These are phyloP conservation scores for Drechslerella dactyloides DNA, from an alignment of 2,329 filamentous ascomycete species.

Conservation along the genomic window DNA sequence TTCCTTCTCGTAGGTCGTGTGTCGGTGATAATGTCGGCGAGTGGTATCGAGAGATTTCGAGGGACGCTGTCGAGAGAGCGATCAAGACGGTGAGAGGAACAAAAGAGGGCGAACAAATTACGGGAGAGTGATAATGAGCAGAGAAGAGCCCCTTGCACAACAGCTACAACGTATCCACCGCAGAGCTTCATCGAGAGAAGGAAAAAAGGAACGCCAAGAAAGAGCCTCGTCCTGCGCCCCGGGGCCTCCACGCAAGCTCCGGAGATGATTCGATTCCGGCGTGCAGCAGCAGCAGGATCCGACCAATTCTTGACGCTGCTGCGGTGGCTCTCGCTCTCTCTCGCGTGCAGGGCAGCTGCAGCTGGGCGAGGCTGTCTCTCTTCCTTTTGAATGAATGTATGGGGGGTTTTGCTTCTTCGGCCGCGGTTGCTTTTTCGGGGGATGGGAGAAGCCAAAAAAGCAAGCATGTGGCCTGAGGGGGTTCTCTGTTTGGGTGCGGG, in stretches of 20 bases:
- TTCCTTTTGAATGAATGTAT: background rate
- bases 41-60: no score
- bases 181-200: conserved; percentile 86
- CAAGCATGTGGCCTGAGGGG: conserved; percentile 34
- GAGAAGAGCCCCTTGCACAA: no score
- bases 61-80: no score
- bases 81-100: no score
- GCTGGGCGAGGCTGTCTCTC: no score
- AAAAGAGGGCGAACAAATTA: no score
- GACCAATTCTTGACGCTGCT: background rate
- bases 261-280: background rate
- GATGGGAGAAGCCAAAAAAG: background rate
- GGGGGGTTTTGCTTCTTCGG: conserved; percentile 13
- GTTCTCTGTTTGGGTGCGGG: conserved; percentile 15
- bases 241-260: conserved; percentile 16
- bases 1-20: no score
- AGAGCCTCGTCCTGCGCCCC: conserved; percentile 10
- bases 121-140: no score
- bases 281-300: background rate
- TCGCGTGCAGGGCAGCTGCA: no score
- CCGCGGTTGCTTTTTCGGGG: conserved; percentile 24
- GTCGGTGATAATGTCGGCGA: no score
- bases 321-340: background rate
- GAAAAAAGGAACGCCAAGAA: conserved; percentile 96
- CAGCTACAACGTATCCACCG: no score